Evolutionary conservation across 352 stramenopile species (phyloP), one percentile per base, ranked within the genome.

Genomic region (Phytophthora hybrid): DNA sequence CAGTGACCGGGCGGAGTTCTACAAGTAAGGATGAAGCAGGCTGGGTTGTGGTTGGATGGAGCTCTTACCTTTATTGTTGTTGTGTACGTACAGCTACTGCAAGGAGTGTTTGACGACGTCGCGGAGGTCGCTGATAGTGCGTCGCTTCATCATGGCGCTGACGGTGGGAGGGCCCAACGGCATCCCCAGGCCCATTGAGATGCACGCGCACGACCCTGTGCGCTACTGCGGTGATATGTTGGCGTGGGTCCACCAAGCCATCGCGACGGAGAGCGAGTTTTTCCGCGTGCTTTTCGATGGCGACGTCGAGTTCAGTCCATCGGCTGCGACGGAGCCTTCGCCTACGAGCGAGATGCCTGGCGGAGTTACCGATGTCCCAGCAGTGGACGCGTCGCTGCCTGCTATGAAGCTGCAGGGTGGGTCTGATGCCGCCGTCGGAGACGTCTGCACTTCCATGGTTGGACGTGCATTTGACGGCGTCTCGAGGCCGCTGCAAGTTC

Each of bases 221-320:
- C 82, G 87, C 5, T 98, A 97, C 77, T 90, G 92, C 21, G 86
- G 91, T 23, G 90, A 97, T 55, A 97, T 98, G 89, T 58, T 98
- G 14, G 92, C 92, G 11, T 98, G 91, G 91, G 72, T 96, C 14
- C 92, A 98, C 61, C 88, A 97, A 59, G 76, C 85, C 8, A 88
- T 97, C 52, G 91, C 89, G 0, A 85, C 87, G 1, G 92, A 98
- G 65, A 77, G 73, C 46, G 90, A 97, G 63, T 93, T 96, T 69
- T 86, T 97, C 54, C 82, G 84, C 26, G 82, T 90, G 55, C 75
- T 97, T 14, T 92, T 93, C 56, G 83, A 93, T 49, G 84, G 82
- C 6, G 87, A 93, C 56, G 37, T 88, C 4, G 76, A 79, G 29
- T 82, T 81, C 39, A 71, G 56, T 34, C 57, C 79, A 53, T 71